These are phyloP conservation scores for Lactifluus volemus DNA, from an alignment of 768 basidiomycete species.

Conservation along the genomic window DNA sequence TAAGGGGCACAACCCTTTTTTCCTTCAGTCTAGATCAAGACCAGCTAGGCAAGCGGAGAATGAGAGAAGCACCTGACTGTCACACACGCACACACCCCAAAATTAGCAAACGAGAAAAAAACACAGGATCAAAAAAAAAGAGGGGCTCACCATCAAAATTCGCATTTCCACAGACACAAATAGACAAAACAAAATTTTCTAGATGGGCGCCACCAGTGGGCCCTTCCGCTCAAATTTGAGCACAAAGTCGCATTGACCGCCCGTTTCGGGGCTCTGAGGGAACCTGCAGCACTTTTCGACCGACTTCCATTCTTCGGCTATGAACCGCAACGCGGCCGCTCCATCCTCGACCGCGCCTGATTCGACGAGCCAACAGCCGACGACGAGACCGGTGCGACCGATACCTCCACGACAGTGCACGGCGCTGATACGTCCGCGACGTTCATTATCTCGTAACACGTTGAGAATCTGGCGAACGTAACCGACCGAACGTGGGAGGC, in stretches of 20 bases:
- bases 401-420: constrained; percentile 79
- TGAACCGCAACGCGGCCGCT: constrained; percentile 52
- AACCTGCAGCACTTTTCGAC: constrained; percentile 73
- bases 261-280: constrained; percentile 73
- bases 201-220: not conserved
- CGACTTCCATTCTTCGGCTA: constrained; percentile 60
- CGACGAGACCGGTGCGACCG: constrained; percentile 53
- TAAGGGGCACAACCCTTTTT: not conserved
- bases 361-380: constrained; percentile 73
- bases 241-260: constrained; percentile 70
- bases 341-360: constrained; percentile 53
- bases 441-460: constrained; percentile 52
- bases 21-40: not conserved
- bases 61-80: not conserved
- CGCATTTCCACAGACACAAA: not conserved
- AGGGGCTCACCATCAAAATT: not conserved
- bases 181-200: too few relatives aligned
- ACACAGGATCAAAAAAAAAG: not conserved
- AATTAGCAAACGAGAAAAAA: not conserved
- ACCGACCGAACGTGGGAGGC: constrained; percentile 48
- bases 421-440: constrained; percentile 50
- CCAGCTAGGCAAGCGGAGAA: not conserved
- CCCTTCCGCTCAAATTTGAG: constrained; percentile 36
- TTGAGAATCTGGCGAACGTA: constrained; percentile 52
- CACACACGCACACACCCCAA: not conserved